A percentile compares a stretch with the other conserved stretches of the same genome.
Evolutionary conservation across 495 filamentous ascomycete genomes (phyloP).

Genomic region (Mycothermus thermophilus): DNA sequence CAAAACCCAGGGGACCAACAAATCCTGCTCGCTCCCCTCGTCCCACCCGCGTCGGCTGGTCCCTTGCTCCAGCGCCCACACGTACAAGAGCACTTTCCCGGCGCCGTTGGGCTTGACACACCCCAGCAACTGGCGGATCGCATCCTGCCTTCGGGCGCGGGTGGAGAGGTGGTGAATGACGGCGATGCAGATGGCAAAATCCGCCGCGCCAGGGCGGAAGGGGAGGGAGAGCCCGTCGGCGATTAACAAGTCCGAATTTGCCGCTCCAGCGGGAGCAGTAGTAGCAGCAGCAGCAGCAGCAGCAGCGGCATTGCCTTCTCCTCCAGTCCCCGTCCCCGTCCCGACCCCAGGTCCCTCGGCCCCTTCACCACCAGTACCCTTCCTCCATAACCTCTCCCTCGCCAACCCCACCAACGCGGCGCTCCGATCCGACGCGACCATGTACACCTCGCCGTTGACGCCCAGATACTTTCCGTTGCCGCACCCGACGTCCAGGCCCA

Average conservation of each 20-base stretch:
- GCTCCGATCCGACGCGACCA: slow-evolving; percentile 81
- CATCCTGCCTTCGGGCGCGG: slow-evolving; percentile 55
- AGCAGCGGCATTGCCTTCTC: slow-evolving; percentile 4
- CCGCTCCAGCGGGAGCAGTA: no score
- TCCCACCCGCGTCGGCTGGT: slow-evolving; percentile 84
- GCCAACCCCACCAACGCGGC: slow-evolving; percentile 65
- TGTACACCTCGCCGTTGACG: slow-evolving; percentile 66
- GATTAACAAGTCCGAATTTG: slow-evolving; percentile 44
- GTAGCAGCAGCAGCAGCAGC: no score
- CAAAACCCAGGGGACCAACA: slow-evolving; percentile 94
- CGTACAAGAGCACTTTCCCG: slow-evolving; percentile 73
- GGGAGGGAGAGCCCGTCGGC: slow-evolving; percentile 58
- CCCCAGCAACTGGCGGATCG: slow-evolving; percentile 56
- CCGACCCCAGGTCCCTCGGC: no score
- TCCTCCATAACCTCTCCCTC: slow-evolving; percentile 40
- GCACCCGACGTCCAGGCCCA: slow-evolving; percentile 85
- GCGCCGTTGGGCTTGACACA: slow-evolving; percentile 46
- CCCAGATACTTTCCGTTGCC: slow-evolving; percentile 92
- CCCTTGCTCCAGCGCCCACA: slow-evolving; percentile 96
- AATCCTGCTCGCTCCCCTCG: slow-evolving; percentile 72
- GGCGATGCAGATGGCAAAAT: slow-evolving; percentile 91
- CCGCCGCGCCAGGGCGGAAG: slow-evolving; percentile 56
- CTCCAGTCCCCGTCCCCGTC: slow-evolving; percentile 16
- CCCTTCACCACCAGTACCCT: no score
- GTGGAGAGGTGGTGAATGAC: slow-evolving; percentile 93